Conservation (phyloP, 129 eudicot species). For the Escallonia rubra region DNA sequence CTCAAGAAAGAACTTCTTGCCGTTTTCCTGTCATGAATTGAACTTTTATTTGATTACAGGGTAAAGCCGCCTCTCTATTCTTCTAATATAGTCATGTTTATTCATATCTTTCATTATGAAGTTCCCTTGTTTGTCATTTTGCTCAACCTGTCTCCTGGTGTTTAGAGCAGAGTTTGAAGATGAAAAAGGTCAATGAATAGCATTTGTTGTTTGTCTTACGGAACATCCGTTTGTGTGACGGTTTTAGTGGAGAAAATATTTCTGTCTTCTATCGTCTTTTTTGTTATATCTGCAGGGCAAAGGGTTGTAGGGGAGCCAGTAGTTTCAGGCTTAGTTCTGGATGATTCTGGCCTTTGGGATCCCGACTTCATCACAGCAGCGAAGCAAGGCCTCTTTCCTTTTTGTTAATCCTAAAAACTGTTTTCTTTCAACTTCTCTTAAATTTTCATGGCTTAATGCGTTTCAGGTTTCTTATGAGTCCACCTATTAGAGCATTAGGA, state of each 20-base stretch:
- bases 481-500: constrained; percentile 88
- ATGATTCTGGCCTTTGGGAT: constrained; percentile 92
- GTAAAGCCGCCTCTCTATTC: background rate
- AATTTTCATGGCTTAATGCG: background rate
- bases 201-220: background rate
- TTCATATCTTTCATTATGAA: background rate
- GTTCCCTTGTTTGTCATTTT: background rate
- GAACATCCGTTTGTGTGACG: constrained; percentile 2
- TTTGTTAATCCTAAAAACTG: background rate
- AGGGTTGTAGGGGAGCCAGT: constrained; percentile 94
- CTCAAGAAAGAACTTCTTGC: too few species aligned
- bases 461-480: constrained; percentile 93
- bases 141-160: background rate
- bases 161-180: background rate
- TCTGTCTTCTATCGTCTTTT: constrained; percentile 4
- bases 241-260: constrained; percentile 3
- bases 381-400: constrained; percentile 35
- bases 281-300: constrained; percentile 58
- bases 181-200: background rate
- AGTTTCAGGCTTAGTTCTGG: constrained; percentile 79
- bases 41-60: background rate
- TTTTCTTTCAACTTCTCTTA: background rate
- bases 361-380: constrained; percentile 88
- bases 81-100: too few species aligned
- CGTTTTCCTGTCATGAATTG: background rate